Evolutionary conservation across 306 rosid species (phyloP), one percentile per base, ranked within the genome.

Genomic region (Begonia loranthoides): DNA sequence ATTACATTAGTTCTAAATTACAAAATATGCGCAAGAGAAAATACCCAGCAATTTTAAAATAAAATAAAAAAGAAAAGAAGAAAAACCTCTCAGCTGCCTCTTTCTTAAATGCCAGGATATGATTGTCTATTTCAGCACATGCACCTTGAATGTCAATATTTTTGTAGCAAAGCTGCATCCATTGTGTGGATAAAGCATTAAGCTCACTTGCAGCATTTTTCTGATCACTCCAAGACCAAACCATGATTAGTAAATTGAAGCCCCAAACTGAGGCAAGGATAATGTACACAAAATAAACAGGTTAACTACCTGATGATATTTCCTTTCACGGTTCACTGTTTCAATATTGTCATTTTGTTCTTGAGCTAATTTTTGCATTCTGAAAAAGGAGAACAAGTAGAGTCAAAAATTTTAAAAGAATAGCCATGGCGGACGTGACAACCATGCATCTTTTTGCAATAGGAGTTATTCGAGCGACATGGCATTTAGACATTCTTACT

Each of bases 141-240:
- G 80, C 90, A 55, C 61, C 61, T 57, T 72, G 85, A 65, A 89
- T 89, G 69, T 89, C 94, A 50, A 82, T 66, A 74, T 85, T 89
- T 59, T 89, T 89, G 69, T 67, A 75, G 72, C 95, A 85, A 24
- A 85, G 95, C 41, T 90, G 95, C 51, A 58, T 82, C 95, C 94
- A 90, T 78, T 90, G 97, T 1, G 72, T 70, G 76, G 86, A 76
- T 73, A 85, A 59, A 28, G 94, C 94, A 80, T 66, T 79, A 64
- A 90, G 95, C 85, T 90, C 97, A 58, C 72, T 76, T 2, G 95
- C 92, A 36, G 95, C 83, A 59, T 70, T 90, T 86, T 80, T 95
- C 95, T 90, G 86, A 61, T 52, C 64, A 66, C 24, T 52, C 57
- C 64, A 9, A 45, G 15, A 13, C 15, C 19, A 48, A 70, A 28